phyloP scores from a whole-genome alignment of 495 filamentous ascomycete species.

The Aspergillus biplanus region DNA sequence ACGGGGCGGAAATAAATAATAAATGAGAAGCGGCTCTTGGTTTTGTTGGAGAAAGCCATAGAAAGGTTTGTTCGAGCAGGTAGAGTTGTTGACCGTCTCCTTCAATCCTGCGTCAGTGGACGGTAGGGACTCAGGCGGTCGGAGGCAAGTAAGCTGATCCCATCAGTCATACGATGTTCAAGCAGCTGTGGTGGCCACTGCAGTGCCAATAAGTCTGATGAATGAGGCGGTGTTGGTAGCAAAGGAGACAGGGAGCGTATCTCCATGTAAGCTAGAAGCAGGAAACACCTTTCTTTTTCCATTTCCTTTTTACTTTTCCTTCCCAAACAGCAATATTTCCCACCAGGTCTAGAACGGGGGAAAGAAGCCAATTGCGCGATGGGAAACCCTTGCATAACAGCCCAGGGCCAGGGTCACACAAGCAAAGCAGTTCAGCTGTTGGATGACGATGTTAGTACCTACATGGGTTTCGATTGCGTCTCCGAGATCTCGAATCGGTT shows the following conservation, averaged over 20 bases:
- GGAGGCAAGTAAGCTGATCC: not conserved
- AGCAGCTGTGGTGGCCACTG: not conserved
- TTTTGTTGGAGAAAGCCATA: too few relatives aligned
- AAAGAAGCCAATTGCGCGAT: not conserved
- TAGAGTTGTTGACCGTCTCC: too few relatives aligned
- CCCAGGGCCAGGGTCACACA: constrained; percentile 4
- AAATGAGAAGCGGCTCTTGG: too few relatives aligned
- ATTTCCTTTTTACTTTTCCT: not conserved
- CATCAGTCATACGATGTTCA: not conserved
- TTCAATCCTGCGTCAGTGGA: too few relatives aligned
- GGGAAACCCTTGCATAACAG: constrained; percentile 1
- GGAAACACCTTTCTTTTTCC: not conserved
- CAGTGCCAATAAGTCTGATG: not conserved
- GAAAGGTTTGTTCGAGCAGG: too few relatives aligned
- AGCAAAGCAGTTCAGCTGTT: not conserved
- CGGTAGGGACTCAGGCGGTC: too few relatives aligned
- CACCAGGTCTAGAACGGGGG: not conserved
- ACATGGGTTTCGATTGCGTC: too few relatives aligned
- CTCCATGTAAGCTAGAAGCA: too few relatives aligned
- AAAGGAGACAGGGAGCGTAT: not conserved
- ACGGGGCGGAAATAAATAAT: too few relatives aligned
- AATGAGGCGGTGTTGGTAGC: not conserved
- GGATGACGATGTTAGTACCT: not conserved
- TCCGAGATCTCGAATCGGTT: too few relatives aligned
- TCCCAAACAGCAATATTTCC: not conserved